Conservation (phyloP, 2,329 filamentous ascomycete species). For the Aspergillus viridinutans region DNA sequence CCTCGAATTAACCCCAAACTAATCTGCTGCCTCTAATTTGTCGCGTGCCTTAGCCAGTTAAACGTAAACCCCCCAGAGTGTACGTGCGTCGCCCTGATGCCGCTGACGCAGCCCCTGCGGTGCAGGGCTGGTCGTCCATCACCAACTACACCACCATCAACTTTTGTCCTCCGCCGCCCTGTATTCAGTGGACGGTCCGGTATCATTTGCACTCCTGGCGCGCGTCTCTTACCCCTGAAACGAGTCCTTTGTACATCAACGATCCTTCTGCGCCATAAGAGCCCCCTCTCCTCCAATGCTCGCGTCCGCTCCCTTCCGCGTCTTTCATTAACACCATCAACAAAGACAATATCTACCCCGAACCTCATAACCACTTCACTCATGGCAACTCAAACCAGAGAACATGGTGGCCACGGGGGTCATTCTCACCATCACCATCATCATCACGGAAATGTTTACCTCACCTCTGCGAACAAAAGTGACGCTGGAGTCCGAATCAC, state of each 20-base stretch:
- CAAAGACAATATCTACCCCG: conserved; percentile 20
- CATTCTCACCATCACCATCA: conserved; percentile 66
- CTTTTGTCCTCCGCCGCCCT: conserved; percentile 41
- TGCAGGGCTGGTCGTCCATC: conserved; percentile 31
- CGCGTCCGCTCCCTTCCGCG: conserved; percentile 7
- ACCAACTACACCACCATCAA: conserved; percentile 50
- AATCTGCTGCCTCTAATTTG: background rate
- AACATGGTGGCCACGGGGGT: conserved; percentile 45
- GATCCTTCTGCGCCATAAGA: conserved; percentile 10
- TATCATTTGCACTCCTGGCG: conserved; percentile 10
- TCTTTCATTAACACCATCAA: conserved; percentile 12
- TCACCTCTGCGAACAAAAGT: conserved; percentile 76
- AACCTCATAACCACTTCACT: conserved; percentile 21
- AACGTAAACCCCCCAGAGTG: background rate
- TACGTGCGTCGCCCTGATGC: conserved; percentile 17
- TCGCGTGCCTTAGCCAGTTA: background rate
- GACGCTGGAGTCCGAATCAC: conserved; percentile 95
- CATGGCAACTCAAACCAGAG: conserved; percentile 45
- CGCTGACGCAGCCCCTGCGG: conserved; percentile 38
- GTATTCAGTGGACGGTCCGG: conserved; percentile 11
- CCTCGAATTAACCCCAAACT: background rate
- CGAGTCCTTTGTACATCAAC: conserved; percentile 22
- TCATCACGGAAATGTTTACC: conserved; percentile 79
- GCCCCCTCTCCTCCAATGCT: conserved; percentile 11
- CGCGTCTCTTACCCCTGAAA: conserved; percentile 14